Base-by-base conservation (phyloP, 768 basidiomycete species). In the Xerocomus spinulosus region DNA sequence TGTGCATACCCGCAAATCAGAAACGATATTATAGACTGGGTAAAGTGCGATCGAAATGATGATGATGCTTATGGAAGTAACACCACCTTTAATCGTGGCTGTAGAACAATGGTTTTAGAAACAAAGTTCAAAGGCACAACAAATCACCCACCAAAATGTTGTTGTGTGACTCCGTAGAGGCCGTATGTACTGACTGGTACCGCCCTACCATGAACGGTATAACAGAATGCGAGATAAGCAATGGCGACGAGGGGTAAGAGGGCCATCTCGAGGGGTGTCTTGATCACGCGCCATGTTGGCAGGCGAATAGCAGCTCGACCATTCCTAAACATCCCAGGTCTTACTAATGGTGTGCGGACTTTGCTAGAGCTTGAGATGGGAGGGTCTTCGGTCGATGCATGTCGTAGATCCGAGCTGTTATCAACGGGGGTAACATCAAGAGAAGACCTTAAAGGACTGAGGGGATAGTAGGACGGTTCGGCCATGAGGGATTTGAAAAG, bases 171-270 rank as follows among this genome's bases (percentile, higher is more conserved):
- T 25, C 41, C 18, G 13, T 56, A 60, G 5, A 63, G 47, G 8
- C 61, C 61, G 7, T 52, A 51, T 7, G 56, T 53, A n/a, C 46
- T 62, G 34, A 67, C 54, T 25, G 66, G 63, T 12, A 66, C 54
- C 4, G 49, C 42, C 25, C 24, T 56, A 8, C 50, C 47, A 24
- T 62, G 59, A 35, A 58, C 61, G 3, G 53, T 38, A 25, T 60
- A 68, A 46, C 64, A 68, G 26, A 68, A 66, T 0, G 53, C 52
- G 9, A 68, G 46, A 43, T 61, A 66, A 13, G 34, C 64, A 24
- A 68, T 56, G 4, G 64, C 64, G 3, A 51, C 49, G 12, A 66
- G 34, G 5, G 67, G 57, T 3, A 68, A 38, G 48, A 66, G 50
- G 0, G 53, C 45, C 53, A 63, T 45, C 43, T 53, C 20, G 3